Conservation (phyloP, 164 flowering plant species). For the Sextonia rubra region DNA sequence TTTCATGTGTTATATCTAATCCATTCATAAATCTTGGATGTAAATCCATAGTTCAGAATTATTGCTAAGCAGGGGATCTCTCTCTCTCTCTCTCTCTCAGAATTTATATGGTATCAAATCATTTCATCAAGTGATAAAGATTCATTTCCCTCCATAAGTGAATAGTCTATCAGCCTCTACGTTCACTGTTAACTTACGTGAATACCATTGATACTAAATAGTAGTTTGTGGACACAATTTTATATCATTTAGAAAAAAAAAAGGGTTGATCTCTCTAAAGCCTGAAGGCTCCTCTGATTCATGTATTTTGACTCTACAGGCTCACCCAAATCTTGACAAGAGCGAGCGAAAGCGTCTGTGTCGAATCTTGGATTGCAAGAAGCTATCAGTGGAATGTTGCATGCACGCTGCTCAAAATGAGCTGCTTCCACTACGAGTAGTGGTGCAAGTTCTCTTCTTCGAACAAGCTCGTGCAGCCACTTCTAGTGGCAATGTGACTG, state of each 20-base stretch:
- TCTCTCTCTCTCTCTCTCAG: too few species aligned
- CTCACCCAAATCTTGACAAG: conserved; percentile 77
- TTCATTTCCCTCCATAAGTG: background rate
- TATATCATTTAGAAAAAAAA: background rate
- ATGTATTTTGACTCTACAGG: conserved; percentile 30
- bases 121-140: too few species aligned
- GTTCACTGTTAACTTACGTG: background rate
- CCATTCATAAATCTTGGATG: too few species aligned
- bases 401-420: conserved; percentile 97
- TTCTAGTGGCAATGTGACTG: conserved; percentile 56
- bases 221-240: background rate
- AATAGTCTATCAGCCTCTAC: background rate
- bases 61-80: too few species aligned
- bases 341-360: conserved; percentile 84
- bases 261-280: background rate
- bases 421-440: conserved; percentile 82
- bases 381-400: conserved; percentile 82
- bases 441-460: conserved; percentile 93
- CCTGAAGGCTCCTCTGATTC: background rate
- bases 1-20: too few species aligned
- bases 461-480: conserved; percentile 79
- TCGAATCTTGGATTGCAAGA: conserved; percentile 85
- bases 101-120: too few species aligned
- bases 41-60: too few species aligned
- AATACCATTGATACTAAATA: background rate